Evolutionary conservation across 768 basidiomycete genomes (phyloP), one percentile per base, ranked within the genome.

Genomic region (Hydnomerulius pinastri): DNA sequence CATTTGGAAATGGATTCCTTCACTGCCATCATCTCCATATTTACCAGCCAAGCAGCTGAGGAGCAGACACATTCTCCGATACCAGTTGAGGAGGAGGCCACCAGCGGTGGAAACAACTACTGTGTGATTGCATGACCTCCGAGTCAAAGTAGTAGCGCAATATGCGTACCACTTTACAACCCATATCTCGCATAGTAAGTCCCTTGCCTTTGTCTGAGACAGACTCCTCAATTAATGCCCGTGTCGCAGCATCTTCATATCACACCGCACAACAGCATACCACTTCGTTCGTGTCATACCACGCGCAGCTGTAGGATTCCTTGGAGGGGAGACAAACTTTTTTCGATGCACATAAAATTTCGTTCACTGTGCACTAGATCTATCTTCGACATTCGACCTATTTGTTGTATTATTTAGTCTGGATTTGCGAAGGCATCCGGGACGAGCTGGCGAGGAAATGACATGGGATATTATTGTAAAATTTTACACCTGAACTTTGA

Each of bases 151-250:
- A 25, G 44, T n/a, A 10, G 24, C 48, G 18, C 33, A 51, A 43
- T 25, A 35, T 36, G 35, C 9, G 28, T 18, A 28, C 17, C 30
- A 15, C n/a, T 27, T 13, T 13, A 54, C 10, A n/a, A 20, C 17
- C 15, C 37, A 54, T 23, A 54, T 43, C 29, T 18, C 56, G 58
- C 47, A 53, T 66, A 56, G 63, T 65, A 54, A 63, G 63, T 54
- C 7, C 11, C 33, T 17, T 9, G 15, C 7, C 43, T 2, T 42
- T 6, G 17, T 4, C 32, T n/a, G 23, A 23, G 1, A 27, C 23
- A 18, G 11, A 21, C 41, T 6, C 12, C 56, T 62, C 17, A 63
- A 51, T 47, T 55, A 39, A 6, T 6, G 11, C 18, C 29, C 37
- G 41, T 41, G n/a, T 4, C 24, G 9, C 5, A 63, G 56, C 53